These are phyloP conservation scores for Solanum sejunctum DNA, from an alignment of 257 asterid genomes.

Conservation along the genomic window DNA sequence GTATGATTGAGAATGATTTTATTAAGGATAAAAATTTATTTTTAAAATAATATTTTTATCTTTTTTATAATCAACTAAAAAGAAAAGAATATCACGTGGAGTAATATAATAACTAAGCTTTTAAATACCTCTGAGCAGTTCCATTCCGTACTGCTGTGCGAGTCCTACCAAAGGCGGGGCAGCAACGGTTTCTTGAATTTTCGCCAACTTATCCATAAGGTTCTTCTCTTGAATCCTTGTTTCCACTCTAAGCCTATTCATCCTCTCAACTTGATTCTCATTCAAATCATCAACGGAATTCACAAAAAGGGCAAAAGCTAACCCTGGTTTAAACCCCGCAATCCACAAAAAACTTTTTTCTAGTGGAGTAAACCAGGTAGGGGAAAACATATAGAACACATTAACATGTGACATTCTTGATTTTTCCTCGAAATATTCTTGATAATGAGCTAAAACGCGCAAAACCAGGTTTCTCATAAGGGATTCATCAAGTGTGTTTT, in stretches of 20 bases:
- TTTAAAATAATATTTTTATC: too few relatives aligned
- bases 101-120: background rate
- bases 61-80: too few relatives aligned
- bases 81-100: too few relatives aligned
- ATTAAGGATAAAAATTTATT: too few relatives aligned
- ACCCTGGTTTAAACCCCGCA: conserved; percentile 37
- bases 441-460: conserved; percentile 31
- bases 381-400: conserved; percentile 23
- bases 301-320: conserved; percentile 13
- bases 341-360: conserved; percentile 42
- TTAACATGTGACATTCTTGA: conserved; percentile 26
- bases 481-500: background rate
- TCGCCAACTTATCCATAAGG: conserved; percentile 29
- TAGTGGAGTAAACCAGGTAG: conserved; percentile 42
- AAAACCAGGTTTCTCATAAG: conserved; percentile 7
- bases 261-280: conserved; percentile 10
- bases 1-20: too few relatives aligned
- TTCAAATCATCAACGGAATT: conserved; percentile 13
- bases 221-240: conserved; percentile 18
- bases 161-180: conserved; percentile 23
- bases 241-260: conserved; percentile 7
- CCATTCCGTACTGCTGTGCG: conserved; percentile 1
- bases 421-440: conserved; percentile 27
- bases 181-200: conserved; percentile 45
- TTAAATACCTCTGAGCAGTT: background rate